phyloP scores from a whole-genome alignment of 139 green algal species.

The Micractinium sp. region DNA sequence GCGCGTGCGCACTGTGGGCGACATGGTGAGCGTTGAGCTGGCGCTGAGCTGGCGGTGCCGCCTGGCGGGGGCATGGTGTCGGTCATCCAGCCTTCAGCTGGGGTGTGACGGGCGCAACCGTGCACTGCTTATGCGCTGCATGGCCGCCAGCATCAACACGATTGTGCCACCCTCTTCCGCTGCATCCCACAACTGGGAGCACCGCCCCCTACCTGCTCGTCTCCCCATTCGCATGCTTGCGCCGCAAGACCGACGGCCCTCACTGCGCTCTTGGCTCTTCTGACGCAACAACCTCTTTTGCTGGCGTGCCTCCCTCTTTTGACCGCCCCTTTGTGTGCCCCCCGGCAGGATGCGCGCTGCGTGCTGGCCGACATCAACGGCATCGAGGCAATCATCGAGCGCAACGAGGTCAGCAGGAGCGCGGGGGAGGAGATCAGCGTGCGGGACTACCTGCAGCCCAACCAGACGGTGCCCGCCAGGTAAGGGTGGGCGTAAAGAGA shows the following conservation, averaged over 20 bases:
- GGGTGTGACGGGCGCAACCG: no score
- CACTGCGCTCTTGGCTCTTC: no score
- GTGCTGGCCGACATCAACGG: conserved; percentile 49
- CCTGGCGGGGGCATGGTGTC: no score
- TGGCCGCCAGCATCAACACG: background rate
- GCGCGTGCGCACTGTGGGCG: conserved; percentile 36
- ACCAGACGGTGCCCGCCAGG: conserved; percentile 47
- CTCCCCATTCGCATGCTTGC: no score
- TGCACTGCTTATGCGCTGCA: background rate
- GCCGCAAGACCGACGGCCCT: no score
- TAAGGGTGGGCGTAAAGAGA: background rate
- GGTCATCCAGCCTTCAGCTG: no score
- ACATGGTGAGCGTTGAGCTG: background rate
- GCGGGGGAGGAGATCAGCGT: conserved; percentile 22
- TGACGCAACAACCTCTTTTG: no score
- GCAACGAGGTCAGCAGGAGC: conserved; percentile 26
- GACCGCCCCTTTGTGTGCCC: background rate
- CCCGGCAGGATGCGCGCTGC: conserved; percentile 24
- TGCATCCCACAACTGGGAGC: background rate
- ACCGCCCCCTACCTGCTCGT: background rate
- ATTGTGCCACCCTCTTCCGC: background rate
- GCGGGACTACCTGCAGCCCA: conserved; percentile 38
- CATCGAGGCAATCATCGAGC: conserved; percentile 61
- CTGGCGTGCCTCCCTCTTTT: background rate
- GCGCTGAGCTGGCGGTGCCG: background rate